Conservation (phyloP, 371 early-diverging fungal species). For the Mortierella sp. region DNA sequence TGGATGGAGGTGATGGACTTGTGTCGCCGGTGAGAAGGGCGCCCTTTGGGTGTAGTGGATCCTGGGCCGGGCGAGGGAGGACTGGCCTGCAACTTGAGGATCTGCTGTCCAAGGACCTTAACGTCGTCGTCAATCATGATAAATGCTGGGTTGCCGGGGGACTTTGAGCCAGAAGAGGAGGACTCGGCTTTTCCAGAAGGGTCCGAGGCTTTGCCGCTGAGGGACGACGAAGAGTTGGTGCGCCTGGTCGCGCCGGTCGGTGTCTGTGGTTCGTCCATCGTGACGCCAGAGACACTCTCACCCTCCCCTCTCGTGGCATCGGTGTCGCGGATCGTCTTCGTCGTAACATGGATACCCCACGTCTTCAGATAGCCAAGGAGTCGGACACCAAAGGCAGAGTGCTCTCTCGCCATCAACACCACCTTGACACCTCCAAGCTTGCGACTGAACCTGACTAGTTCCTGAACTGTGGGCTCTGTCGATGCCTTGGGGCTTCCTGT, state of each 20-base stretch:
- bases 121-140: constrained; percentile 75
- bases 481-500: constrained; percentile 39
- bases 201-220: constrained; percentile 31
- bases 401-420: constrained; percentile 66
- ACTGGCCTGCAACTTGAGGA: constrained; percentile 59
- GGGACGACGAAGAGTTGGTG: constrained; percentile 34
- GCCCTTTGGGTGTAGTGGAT: constrained; percentile 20
- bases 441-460: constrained; percentile 63
- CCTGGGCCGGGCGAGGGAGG: constrained; percentile 33
- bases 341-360: constrained; percentile 70
- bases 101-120: constrained; percentile 62
- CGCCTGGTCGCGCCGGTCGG: constrained; percentile 25
- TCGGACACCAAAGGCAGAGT: constrained; percentile 71
- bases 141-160: constrained; percentile 62
- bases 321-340: constrained; percentile 59
- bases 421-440: constrained; percentile 65
- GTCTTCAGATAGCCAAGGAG: constrained; percentile 68
- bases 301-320: neutral
- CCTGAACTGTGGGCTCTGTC: constrained; percentile 68
- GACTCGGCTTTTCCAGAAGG: constrained; percentile 11
- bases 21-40: constrained; percentile 44
- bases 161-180: constrained; percentile 19
- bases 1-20: constrained; percentile 57
- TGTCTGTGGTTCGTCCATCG: constrained; percentile 24
- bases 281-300: neutral